Base-by-base conservation (phyloP, 768 basidiomycete species). In the Coprinopsis sp. region DNA sequence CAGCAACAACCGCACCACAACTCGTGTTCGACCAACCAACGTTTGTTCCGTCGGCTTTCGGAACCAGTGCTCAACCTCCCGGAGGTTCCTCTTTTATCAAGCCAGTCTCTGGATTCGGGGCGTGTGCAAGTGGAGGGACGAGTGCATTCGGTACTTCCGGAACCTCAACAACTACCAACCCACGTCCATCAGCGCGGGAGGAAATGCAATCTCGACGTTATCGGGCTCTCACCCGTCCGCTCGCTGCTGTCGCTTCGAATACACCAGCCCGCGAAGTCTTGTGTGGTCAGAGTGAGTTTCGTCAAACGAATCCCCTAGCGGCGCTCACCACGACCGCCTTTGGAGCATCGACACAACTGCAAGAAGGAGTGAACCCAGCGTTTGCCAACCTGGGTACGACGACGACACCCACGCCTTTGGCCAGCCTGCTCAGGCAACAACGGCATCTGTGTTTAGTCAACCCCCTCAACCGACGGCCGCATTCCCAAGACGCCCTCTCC, bases 141-240 rank as follows among this genome's bases (percentile, higher is more conserved):
- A 56, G 65, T 37, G 64, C 66, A 1, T 64, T 71, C 33, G 71
- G 64, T 1, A 48, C 54, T 18, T 50, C 48, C 29, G 52, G 53
- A 1, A 14, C 47, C 18, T 10, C 47, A 3, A 28, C 52, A 3
- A 47, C 51, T 14, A 44, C 42, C 21, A 45, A 51, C 11, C 14
- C 46, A 3, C 25, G 49, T 10, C 27, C 51, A 25, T n/a, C n/a
- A n/a, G n/a, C n/a, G 49, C 59, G 2, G 59, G 60, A 13, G 66
- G 72, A 2, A 67, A 73, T 14, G 75, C 66, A 3, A 79, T 78
- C 51, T 72, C 76, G 24, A 70, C 76, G 3, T 81, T 55, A 64
- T 74, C n/a, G 64, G 67, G 3, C 25, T 12, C 67, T 72, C 34
- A 67, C 74, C 0, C 59, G 76, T 14, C 57, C 71, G 16, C 79